Evolutionary conservation across 192 early-diverging fungal genomes (phyloP), one percentile per base, ranked within the genome.

Genomic region (Oehlia diaphana): DNA sequence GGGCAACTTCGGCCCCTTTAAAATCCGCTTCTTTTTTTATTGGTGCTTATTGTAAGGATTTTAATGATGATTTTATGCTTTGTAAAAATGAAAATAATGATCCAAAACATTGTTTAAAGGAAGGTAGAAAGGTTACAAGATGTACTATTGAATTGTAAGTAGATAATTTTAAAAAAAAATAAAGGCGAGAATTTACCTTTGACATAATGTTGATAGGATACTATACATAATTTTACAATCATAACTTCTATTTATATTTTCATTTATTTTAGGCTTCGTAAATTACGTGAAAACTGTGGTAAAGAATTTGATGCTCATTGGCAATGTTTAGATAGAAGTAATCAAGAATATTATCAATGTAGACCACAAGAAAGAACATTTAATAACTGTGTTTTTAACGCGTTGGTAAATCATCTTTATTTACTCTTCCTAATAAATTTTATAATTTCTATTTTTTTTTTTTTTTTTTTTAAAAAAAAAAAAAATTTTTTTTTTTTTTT

Each of bases 61-160:
- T 94, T 88, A 94, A 92, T 81, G 95, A 97, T 79, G 97, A 99
- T 83, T 99, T 94, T 82, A 95, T 99, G 93, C 88, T 95, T 53
- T 99, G 97, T 90, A 99, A 98, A 88, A 89, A 91, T 81, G 95
- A 97, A 78, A 93, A 88, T 83, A 90, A 91, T 72, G 93, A 98
- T 81, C 97, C 97, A 9, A 84, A 89, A 73, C 94, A 96, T 81
- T 99, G 97, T 79, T 85, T 99, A 62, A 90, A 92, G 88, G 97
- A 99, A 78, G 97, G 97, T 14, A 89, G 96, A 79, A 95, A 95
- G 81, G 96, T 98, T 80, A 99, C 97, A 61, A 92, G 97, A 19
- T 99, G 97, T 82, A 94, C 94, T 49, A 89, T 96, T 74, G 92
- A 96, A 77, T 81, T 94, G 91, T 94, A 83, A 84, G 90, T 88